A percentile compares a stretch with the other conserved stretches of the same genome.
Conservation (phyloP, 2,329 filamentous ascomycete genomes). For the Fusarium sp. region DNA sequence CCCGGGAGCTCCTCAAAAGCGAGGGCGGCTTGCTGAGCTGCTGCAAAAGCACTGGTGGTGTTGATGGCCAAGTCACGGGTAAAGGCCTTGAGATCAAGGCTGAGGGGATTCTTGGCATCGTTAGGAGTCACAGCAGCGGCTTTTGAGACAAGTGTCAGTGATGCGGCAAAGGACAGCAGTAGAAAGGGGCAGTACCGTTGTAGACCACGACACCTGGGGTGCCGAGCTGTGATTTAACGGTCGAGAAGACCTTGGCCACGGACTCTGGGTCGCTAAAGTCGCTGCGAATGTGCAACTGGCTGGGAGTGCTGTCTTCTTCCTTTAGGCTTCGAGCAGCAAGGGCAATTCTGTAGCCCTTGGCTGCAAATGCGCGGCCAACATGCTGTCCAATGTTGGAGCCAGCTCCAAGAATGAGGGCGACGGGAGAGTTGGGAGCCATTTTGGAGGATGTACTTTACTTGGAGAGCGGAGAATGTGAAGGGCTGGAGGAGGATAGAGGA, state of each 20-base stretch:
- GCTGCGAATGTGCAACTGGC: slow-evolving; percentile 47
- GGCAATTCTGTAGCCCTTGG: slow-evolving; percentile 38
- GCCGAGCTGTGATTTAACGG: slow-evolving; percentile 23
- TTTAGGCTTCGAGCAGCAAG: slow-evolving; percentile 32
- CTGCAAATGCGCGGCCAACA: slow-evolving; percentile 32
- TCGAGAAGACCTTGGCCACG: slow-evolving; percentile 14
- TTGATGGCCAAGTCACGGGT: slow-evolving; percentile 20
- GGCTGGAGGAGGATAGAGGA: not conserved
- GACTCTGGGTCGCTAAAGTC: slow-evolving; percentile 49
- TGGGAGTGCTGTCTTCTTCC: slow-evolving; percentile 29
- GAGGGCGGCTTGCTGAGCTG: slow-evolving; percentile 48
- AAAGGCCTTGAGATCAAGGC: slow-evolving; percentile 6
- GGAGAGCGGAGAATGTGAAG: not conserved
- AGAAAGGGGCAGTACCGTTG: slow-evolving; percentile 17
- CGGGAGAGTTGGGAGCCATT: slow-evolving; percentile 3
- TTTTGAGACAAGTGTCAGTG: slow-evolving; percentile 1
- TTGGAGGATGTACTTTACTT: not conserved
- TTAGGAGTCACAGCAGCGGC: slow-evolving; percentile 23
- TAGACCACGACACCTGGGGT: slow-evolving; percentile 35
- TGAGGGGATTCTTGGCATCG: slow-evolving; percentile 12
- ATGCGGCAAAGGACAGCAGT: not conserved
- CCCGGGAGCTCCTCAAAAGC: slow-evolving; percentile 47
- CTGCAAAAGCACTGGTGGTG: slow-evolving; percentile 43
- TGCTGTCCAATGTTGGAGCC: slow-evolving; percentile 34
- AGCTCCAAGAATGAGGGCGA: slow-evolving; percentile 40